Percentiles rank a stretch among this genome's conserved stretches.
These are phyloP conservation scores for Nitzschia sp. DNA, from an alignment of 108 stramenopile species.

Conservation along the genomic window DNA sequence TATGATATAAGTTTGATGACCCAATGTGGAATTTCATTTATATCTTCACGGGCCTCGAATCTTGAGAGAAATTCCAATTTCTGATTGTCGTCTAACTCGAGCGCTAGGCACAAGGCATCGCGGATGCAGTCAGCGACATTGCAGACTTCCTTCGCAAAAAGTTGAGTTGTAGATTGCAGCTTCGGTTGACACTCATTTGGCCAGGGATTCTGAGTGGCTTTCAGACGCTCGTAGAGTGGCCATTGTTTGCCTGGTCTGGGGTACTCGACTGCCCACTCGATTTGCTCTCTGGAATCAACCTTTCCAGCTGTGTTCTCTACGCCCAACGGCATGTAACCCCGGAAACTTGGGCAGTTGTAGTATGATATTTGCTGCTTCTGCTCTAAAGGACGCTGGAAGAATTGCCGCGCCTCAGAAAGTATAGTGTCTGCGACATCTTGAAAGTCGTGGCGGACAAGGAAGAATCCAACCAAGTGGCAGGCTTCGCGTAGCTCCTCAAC, in stretches of 20 bases:
- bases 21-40: conserved; percentile 58
- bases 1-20: conserved; percentile 63
- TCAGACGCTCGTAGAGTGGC: conserved; percentile 51
- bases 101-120: conserved; percentile 55
- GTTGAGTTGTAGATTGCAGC: conserved; percentile 35
- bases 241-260: conserved; percentile 1
- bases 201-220: conserved; percentile 52
- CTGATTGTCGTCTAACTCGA: conserved; percentile 42
- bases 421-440: conserved; percentile 26
- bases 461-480: conserved; percentile 68
- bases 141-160: conserved; percentile 42
- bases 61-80: conserved; percentile 10
- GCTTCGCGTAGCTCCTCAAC: conserved; percentile 57
- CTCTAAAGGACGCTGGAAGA: conserved; percentile 54
- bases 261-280: conserved; percentile 69
- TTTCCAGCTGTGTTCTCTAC: conserved; percentile 72
- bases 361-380: conserved; percentile 62
- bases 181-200: conserved; percentile 48
- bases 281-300: conserved; percentile 66
- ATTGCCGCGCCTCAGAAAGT: conserved; percentile 43
- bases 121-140: conserved; percentile 45
- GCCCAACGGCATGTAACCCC: conserved; percentile 74
- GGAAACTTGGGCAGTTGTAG: conserved; percentile 43
- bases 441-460: conserved; percentile 55
- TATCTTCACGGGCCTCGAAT: conserved; percentile 13